phyloP scores from a whole-genome alignment of 2,329 filamentous ascomycete species.

The Tympanopsis confertula region DNA sequence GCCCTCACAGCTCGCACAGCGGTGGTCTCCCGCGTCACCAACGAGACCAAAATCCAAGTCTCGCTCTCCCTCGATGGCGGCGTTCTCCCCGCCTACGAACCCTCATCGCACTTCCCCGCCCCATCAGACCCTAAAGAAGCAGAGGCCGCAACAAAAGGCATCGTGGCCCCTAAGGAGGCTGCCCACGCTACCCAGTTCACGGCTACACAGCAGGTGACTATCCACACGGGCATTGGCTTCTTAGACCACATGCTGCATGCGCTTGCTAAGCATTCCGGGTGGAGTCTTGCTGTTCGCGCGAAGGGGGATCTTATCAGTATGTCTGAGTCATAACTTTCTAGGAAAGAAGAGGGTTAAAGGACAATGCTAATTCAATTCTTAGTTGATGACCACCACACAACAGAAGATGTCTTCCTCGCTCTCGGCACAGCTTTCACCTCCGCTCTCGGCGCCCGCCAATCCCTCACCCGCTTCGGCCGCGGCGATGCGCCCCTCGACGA shows the following conservation, averaged over 20 bases:
- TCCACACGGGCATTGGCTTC: constrained; percentile 58
- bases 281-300: constrained; percentile 46
- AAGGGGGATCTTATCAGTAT: constrained; percentile 51
- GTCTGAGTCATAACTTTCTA: neutral
- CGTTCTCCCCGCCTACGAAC: constrained; percentile 21
- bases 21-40: constrained; percentile 49
- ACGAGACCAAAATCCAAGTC: constrained; percentile 60
- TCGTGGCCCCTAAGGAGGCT: constrained; percentile 18
- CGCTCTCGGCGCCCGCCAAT: constrained; percentile 46
- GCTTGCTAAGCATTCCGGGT: constrained; percentile 56
- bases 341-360: no score
- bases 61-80: constrained; percentile 57
- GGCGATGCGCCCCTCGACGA: constrained; percentile 59
- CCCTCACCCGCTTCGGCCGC: constrained; percentile 50
- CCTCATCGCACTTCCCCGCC: constrained; percentile 4
- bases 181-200: constrained; percentile 50
- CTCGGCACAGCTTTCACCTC: constrained; percentile 50
- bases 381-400: constrained; percentile 63
- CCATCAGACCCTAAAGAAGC: neutral
- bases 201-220: constrained; percentile 45
- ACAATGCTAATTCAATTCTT: neutral
- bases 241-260: constrained; percentile 63
- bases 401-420: constrained; percentile 56
- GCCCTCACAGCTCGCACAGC: constrained; percentile 29
- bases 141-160: constrained; percentile 16